These are phyloP conservation scores for Pythium dissimile DNA, from an alignment of 352 stramenopile genomes.

Conservation along the genomic window DNA sequence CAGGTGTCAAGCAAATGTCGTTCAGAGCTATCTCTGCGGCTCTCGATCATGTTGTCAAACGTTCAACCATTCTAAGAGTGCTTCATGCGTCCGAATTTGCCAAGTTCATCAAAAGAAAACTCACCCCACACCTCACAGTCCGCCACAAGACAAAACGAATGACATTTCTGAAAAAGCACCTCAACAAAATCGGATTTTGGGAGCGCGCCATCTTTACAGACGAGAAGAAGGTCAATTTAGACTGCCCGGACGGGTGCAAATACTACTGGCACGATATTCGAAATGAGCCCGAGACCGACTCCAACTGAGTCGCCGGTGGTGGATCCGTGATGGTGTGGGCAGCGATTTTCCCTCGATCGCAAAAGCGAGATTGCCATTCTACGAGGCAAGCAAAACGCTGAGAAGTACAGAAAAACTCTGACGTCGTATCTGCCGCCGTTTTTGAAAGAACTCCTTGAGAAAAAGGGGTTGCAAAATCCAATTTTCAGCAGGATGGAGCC, in stretches of 20 bases:
- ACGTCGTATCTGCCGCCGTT: background rate
- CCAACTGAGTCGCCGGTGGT: background rate
- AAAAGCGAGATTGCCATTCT: background rate
- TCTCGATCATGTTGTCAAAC: background rate
- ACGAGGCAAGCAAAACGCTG: background rate
- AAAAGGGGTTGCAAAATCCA: too few species aligned
- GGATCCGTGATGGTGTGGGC: constrained; percentile 6
- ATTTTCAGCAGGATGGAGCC: background rate
- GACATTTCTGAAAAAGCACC: background rate
- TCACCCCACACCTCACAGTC: background rate
- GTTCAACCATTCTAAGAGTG: background rate
- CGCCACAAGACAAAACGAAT: background rate
- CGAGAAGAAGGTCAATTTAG: constrained; percentile 15
- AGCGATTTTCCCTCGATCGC: background rate
- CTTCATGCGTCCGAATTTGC: background rate
- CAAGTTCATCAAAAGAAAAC: background rate
- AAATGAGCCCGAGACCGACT: background rate
- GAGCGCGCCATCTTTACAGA: background rate
- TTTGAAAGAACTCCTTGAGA: too few species aligned
- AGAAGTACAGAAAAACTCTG: background rate
- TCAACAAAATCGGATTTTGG: background rate
- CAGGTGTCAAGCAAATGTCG: background rate
- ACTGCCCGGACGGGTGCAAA: constrained; percentile 1
- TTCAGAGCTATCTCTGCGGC: background rate
- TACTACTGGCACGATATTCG: constrained; percentile 10